These are phyloP conservation scores for Aspergillus felis DNA, from an alignment of 2,329 filamentous ascomycete species.

Conservation along the genomic window DNA sequence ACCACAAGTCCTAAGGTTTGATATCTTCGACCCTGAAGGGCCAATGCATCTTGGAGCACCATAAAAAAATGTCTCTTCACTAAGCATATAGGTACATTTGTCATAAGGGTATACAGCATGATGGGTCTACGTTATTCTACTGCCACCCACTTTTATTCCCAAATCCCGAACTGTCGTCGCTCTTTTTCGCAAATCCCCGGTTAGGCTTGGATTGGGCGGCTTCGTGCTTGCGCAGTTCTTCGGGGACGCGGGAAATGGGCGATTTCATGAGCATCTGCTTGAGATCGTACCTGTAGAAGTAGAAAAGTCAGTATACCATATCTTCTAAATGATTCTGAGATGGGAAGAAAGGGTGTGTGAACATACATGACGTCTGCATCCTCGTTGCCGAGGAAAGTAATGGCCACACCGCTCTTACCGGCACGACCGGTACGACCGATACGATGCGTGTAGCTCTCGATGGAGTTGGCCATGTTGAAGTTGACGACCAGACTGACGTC, in stretches of 20 bases:
- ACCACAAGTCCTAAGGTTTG: too few relatives aligned
- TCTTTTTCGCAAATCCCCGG: constrained; percentile 44
- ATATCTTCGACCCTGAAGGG: too few relatives aligned
- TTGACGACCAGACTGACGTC: constrained; percentile 94
- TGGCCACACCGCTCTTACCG: constrained; percentile 91
- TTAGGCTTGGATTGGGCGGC: constrained; percentile 78
- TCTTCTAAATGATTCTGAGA: not conserved
- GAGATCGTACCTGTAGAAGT: constrained; percentile 63
- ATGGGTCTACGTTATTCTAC: not conserved
- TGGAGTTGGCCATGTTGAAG: constrained; percentile 95
- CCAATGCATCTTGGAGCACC: not conserved
- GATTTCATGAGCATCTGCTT: constrained; percentile 95
- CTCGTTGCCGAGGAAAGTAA: constrained; percentile 91
- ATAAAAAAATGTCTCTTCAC: not conserved
- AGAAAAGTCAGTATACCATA: constrained; percentile 12
- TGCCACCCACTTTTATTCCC: constrained; percentile 36
- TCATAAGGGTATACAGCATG: not conserved
- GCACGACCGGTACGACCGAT: constrained; percentile 96
- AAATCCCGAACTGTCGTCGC: constrained; percentile 40
- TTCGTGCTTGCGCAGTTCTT: constrained; percentile 85
- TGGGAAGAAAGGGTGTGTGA: not conserved
- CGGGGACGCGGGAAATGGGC: constrained; percentile 79
- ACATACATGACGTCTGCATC: constrained; percentile 78
- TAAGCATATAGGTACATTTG: not conserved
- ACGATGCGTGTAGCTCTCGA: constrained; percentile 95